Percentiles rank a stretch among this genome's conserved stretches.
These are phyloP conservation scores for Dysphania ambrosioides DNA, from an alignment of 148 eudicot species.

Conservation along the genomic window DNA sequence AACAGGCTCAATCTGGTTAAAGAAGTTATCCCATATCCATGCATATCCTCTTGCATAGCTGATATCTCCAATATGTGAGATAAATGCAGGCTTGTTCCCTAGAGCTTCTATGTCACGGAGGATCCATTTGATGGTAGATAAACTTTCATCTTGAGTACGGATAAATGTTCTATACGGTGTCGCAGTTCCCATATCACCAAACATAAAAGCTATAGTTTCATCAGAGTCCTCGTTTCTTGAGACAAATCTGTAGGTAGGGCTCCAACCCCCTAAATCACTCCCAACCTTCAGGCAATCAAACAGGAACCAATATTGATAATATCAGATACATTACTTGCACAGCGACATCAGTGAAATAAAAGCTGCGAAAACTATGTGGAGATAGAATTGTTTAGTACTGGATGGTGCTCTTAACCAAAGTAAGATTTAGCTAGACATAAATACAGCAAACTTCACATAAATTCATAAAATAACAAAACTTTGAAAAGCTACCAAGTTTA, in stretches of 20 bases:
- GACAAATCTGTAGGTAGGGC: constrained; percentile 62
- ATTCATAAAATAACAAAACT: no score
- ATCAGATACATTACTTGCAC: no score
- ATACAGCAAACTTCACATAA: background rate
- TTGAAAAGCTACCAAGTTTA: no score
- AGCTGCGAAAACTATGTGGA: background rate
- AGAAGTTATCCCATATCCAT: constrained; percentile 97
- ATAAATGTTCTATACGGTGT: constrained; percentile 74
- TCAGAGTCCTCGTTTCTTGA: constrained; percentile 61
- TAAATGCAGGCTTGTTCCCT: constrained; percentile 74
- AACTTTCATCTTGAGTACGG: constrained; percentile 81
- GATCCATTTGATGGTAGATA: constrained; percentile 84
- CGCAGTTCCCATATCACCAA: constrained; percentile 97
- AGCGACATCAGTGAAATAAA: background rate
- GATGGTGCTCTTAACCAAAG: background rate
- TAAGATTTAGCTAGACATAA: background rate
- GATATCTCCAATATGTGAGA: constrained; percentile 95
- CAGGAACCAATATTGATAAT: background rate
- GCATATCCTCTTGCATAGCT: constrained; percentile 89
- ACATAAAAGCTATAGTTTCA: constrained; percentile 78
- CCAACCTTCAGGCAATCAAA: constrained; percentile 61
- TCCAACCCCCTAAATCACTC: constrained; percentile 92
- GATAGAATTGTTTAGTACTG: background rate
- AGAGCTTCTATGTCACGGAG: constrained; percentile 75
- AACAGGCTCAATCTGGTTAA: constrained; percentile 74